phyloP scores from a whole-genome alignment of 2,329 filamentous ascomycete species.

The Tolypocladium nubicola region DNA sequence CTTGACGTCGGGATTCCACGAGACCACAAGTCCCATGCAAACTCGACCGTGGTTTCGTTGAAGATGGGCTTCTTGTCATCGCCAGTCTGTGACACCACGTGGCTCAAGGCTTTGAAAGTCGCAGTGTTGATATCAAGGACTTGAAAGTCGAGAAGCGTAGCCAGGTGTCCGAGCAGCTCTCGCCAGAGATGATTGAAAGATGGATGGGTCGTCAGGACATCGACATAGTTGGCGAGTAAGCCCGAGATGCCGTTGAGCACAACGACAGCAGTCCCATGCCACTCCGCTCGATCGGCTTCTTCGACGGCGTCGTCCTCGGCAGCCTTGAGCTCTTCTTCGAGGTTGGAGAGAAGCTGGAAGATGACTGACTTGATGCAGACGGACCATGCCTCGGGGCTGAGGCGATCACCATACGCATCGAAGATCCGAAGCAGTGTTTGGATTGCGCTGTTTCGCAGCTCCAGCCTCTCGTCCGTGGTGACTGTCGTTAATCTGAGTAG shows the following conservation, averaged over 20 bases:
- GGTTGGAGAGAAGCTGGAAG: slow-evolving; percentile 63
- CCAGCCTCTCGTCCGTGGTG: slow-evolving; percentile 59
- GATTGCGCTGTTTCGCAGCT: slow-evolving; percentile 77
- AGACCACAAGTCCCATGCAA: slow-evolving; percentile 62
- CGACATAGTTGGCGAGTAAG: slow-evolving; percentile 66
- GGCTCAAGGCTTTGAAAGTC: slow-evolving; percentile 55
- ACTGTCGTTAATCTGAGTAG: slow-evolving; percentile 61
- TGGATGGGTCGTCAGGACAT: slow-evolving; percentile 53
- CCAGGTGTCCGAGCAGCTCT: slow-evolving; percentile 60
- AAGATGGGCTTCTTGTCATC: slow-evolving; percentile 31
- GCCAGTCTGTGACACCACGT: slow-evolving; percentile 46
- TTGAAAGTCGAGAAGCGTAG: slow-evolving; percentile 49
- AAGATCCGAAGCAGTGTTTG: slow-evolving; percentile 88
- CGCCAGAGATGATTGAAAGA: slow-evolving; percentile 68
- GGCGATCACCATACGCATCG: slow-evolving; percentile 75
- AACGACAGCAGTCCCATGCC: slow-evolving; percentile 66
- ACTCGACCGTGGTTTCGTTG: slow-evolving; percentile 42
- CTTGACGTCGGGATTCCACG: slow-evolving; percentile 47
- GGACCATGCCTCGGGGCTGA: slow-evolving; percentile 71
- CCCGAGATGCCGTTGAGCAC: slow-evolving; percentile 63
- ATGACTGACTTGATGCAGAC: slow-evolving; percentile 73
- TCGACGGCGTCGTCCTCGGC: slow-evolving; percentile 26
- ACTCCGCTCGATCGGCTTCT: slow-evolving; percentile 41
- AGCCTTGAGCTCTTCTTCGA: slow-evolving; percentile 45
- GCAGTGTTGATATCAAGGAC: slow-evolving; percentile 63